Conservation (phyloP, 495 filamentous ascomycete species). For the Penicillium cinerascens region DNA sequence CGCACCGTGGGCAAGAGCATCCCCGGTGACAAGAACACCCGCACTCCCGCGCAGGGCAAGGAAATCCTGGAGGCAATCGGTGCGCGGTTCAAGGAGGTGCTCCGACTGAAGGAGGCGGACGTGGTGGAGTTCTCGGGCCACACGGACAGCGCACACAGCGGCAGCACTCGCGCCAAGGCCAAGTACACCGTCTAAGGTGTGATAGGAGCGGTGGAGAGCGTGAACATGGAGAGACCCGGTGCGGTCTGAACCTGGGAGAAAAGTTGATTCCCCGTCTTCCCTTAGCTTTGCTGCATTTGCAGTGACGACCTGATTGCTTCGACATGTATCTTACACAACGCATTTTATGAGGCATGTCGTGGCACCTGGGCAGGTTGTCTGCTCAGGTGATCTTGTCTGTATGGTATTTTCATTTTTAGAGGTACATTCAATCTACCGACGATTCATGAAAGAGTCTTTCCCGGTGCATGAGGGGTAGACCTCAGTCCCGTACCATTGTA, state of each 20-base stretch:
- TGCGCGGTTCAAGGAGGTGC: conserved; percentile 81
- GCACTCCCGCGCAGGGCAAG: conserved; percentile 73
- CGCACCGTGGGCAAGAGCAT: conserved; percentile 82
- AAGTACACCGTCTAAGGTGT: conserved; percentile 73
- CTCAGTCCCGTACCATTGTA: too few relatives aligned
- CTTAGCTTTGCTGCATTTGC: conserved; percentile 20
- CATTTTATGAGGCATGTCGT: conserved; percentile 29
- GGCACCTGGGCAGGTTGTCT: not conserved
- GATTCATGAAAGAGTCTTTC: not conserved
- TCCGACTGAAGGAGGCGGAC: conserved; percentile 72
- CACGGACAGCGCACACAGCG: conserved; percentile 86
- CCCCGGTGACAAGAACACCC: conserved; percentile 67
- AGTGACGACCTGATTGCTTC: conserved; percentile 29
- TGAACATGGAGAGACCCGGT: not conserved
- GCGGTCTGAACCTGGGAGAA: conserved; percentile 4
- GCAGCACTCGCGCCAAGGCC: conserved; percentile 91
- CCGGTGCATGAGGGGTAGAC: too few relatives aligned
- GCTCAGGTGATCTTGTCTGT: not conserved
- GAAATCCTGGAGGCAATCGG: conserved; percentile 81
- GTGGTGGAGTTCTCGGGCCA: conserved; percentile 92
- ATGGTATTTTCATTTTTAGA: conserved; percentile 2
- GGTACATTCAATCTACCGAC: not conserved
- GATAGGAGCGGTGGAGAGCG: not conserved
- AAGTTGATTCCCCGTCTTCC: conserved; percentile 22
- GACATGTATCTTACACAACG: conserved; percentile 31